Percentiles rank a stretch among this genome's conserved stretches.
Conservation (phyloP, 176 grass and related monocot genomes). For the Oryza coarctata region DNA sequence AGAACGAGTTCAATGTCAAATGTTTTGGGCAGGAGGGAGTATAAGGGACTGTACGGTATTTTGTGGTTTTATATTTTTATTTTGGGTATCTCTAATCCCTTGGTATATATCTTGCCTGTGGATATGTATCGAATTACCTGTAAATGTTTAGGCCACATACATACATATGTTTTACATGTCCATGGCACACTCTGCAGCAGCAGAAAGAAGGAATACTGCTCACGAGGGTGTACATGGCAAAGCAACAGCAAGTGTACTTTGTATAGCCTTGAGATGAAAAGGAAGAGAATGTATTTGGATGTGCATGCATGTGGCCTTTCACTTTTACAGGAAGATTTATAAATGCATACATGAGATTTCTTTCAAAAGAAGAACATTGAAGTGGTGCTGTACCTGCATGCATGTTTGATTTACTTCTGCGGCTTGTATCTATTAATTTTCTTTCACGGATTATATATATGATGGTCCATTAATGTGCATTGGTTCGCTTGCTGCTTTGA, state of each 20-base stretch:
- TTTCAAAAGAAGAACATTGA: background rate
- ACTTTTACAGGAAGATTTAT: background rate
- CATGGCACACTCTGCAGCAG: background rate
- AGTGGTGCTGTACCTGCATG: background rate
- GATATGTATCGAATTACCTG: background rate
- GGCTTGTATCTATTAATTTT: background rate
- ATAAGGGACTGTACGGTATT: background rate
- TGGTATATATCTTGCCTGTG: background rate
- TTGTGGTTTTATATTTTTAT: background rate
- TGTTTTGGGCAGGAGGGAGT: too few species aligned
- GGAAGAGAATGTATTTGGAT: background rate
- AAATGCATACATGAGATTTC: background rate
- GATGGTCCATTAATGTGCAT: background rate
- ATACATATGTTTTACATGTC: background rate
- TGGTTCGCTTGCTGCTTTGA: background rate
- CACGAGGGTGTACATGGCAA: background rate
- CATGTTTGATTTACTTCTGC: background rate
- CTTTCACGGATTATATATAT: background rate
- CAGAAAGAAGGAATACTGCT: background rate
- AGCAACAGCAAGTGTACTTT: background rate
- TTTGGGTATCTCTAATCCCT: background rate
- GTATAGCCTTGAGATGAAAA: background rate
- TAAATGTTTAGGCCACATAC: background rate
- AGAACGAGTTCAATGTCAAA: too few species aligned
- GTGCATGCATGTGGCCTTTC: background rate